Evolutionary conservation across 257 asterid genomes (phyloP).

Genomic region (Gentiana macrophylla): DNA sequence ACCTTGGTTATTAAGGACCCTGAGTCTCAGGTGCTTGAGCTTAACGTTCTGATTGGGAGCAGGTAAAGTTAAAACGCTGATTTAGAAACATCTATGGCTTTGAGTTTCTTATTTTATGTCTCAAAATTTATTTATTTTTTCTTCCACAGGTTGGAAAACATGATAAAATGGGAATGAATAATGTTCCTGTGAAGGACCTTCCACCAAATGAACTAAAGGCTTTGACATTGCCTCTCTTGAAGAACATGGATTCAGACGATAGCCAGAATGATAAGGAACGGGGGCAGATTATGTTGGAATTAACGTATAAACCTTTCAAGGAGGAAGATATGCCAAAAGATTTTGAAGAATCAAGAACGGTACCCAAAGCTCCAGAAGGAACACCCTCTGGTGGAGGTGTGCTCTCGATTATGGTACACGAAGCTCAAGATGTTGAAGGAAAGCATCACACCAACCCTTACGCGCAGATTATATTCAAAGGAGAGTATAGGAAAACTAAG

Average conservation of each 20-base stretch:
- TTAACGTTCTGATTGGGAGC: conserved; percentile 84
- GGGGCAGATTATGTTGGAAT: conserved; percentile 72
- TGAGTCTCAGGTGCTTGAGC: conserved; percentile 71
- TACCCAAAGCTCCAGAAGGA: conserved; percentile 72
- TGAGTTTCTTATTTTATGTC: background rate
- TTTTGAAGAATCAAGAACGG: conserved; percentile 32
- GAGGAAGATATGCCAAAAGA: conserved; percentile 49
- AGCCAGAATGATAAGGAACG: conserved; percentile 75
- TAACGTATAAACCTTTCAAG: conserved; percentile 91
- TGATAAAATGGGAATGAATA: conserved; percentile 91
- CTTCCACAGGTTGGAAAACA: conserved; percentile 73
- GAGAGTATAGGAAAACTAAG: conserved; percentile 96
- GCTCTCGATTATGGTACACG: conserved; percentile 69
- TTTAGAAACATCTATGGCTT: background rate
- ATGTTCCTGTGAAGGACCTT: conserved; percentile 72
- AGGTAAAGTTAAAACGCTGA: conserved; percentile 35
- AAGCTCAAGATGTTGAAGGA: conserved; percentile 94
- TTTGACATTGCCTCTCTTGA: conserved; percentile 61
- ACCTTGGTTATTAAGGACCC: conserved; percentile 80
- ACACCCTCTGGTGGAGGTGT: conserved; percentile 89
- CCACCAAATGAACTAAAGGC: conserved; percentile 60
- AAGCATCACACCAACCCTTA: conserved; percentile 98
- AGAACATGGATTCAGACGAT: conserved; percentile 67
- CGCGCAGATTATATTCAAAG: conserved; percentile 58
- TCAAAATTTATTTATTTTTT: background rate